Evolutionary conservation across 1,139 yeast species (phyloP), one percentile per base, ranked within the genome.

Genomic region (Debaryomyces psychrophilus): DNA sequence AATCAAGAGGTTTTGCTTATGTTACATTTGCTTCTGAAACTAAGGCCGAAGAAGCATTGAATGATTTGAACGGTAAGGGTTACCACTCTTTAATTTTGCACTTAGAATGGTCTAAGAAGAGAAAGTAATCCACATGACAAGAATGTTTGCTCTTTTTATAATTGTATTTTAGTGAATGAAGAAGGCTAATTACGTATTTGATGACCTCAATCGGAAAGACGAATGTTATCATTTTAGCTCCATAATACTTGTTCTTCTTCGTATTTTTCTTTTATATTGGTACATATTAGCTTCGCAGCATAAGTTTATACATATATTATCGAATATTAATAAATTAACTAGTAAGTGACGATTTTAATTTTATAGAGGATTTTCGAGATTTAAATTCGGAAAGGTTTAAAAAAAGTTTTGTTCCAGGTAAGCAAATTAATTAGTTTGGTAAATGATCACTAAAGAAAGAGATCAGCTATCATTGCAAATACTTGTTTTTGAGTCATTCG

Each of bases 1-100:
- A 87, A 67, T 88, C 96, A 47, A 87, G 93, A 74, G 99, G 99
- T 58, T 85, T 92, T 69, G 99, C 99, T n/a, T 93, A 90, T 68
- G 95, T 92, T 55, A 86, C 95, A 48, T 92, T 88, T 70, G 81
- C 79, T 43, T 76, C 85, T 50, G 85, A 82, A 61, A 68, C 69
- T 47, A 75, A 74, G 58, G 99, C 98, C 41, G 86, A 87, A 69
- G 70, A 67, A 56, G 98, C 97, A 41, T 76, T 87, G 71, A 84
- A 87, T 54, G 76, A 75, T 55, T 80, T 90, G 69, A 81, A 93
- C 66, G 97, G 97, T 61, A 87, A 83, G 76, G 97, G 97, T 77
- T 86, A 87, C 79, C 90, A 87, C 78, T 87, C 87, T 62, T 79
- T 93, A 81, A 90, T 93, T 67, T 78, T 93, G 73, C 85, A 80